Percentiles rank a stretch among this genome's conserved stretches.
phyloP scores from a whole-genome alignment of 2,329 filamentous ascomycete species.

The Triangularia setosa region DNA sequence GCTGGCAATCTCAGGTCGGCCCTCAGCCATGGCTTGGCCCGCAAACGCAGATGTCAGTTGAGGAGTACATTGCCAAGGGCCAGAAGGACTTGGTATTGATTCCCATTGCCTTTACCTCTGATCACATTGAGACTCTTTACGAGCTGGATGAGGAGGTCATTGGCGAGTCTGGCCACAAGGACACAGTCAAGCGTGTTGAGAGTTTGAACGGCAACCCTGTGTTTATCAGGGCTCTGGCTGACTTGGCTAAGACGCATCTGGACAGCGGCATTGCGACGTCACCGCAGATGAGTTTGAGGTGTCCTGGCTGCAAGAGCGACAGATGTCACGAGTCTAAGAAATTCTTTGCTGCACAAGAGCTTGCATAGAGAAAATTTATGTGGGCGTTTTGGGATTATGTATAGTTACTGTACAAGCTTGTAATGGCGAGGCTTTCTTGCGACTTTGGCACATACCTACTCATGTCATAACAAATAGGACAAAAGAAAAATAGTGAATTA shows the following conservation, averaged over 20 bases:
- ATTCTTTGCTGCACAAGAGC: constrained; percentile 50
- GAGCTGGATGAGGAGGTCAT: constrained; percentile 96
- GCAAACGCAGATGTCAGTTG: constrained; percentile 84
- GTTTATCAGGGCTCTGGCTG: constrained; percentile 86
- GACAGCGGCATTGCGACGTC: constrained; percentile 65
- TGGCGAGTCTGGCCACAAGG: constrained; percentile 72
- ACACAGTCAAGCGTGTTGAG: constrained; percentile 84
- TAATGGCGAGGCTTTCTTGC: not conserved
- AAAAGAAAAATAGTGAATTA: too few species aligned
- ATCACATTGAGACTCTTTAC: constrained; percentile 96
- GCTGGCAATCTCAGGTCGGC: constrained; percentile 98
- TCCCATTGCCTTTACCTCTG: constrained; percentile 96
- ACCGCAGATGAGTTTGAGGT: constrained; percentile 82
- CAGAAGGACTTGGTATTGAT: constrained; percentile 89
- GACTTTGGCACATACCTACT: not conserved
- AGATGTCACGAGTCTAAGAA: constrained; percentile 75
- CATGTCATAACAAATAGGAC: too few species aligned
- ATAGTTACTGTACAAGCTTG: not conserved
- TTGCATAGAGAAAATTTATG: not conserved
- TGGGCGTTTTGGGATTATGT: not conserved
- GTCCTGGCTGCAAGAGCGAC: constrained; percentile 89
- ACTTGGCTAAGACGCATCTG: constrained; percentile 79
- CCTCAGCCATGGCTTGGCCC: constrained; percentile 93
- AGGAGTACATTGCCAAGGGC: constrained; percentile 83
- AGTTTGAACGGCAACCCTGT: constrained; percentile 86